Evolutionary conservation across 2,329 filamentous ascomycete genomes (phyloP).

Genomic region (Trichoderma guizhouense): DNA sequence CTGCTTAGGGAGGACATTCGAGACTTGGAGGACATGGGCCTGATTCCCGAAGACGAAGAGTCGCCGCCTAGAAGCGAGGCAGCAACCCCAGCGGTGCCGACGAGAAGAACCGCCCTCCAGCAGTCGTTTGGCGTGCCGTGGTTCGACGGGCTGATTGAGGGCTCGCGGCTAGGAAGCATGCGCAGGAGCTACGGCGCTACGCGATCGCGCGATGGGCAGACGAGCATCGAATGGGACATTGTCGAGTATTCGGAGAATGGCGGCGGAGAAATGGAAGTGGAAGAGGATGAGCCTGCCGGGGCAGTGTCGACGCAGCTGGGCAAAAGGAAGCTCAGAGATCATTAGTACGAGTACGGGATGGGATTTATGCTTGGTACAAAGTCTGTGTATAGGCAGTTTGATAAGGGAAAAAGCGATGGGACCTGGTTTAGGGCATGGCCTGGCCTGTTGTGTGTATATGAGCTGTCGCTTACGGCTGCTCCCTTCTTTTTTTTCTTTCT

Average conservation of each 20-base stretch:
- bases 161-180: conserved; percentile 67
- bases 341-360: conserved; percentile 25
- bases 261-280: conserved; percentile 31
- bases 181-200: conserved; percentile 57
- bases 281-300: conserved; percentile 35
- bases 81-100: conserved; percentile 19
- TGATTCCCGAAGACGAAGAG: conserved; percentile 55
- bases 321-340: conserved; percentile 53
- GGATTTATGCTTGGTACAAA: neutral
- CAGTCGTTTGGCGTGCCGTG: conserved; percentile 74
- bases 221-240: conserved; percentile 78
- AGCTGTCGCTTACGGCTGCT: neutral
- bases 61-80: conserved; percentile 26
- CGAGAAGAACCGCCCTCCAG: conserved; percentile 35
- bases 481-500: neutral
- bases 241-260: conserved; percentile 62
- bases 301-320: conserved; percentile 31
- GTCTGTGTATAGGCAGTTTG: neutral
- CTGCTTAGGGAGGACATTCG: conserved; percentile 67
- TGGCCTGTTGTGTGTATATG: neutral
- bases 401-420: neutral
- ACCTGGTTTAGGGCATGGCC: neutral
- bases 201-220: conserved; percentile 58
- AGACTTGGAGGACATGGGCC: conserved; percentile 68
- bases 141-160: conserved; percentile 79